A percentile compares a stretch with the other conserved stretches of the same genome.
These are phyloP conservation scores for Kluyveromyces aestuarii DNA, from an alignment of 805 yeast genomes.

Conservation along the genomic window DNA sequence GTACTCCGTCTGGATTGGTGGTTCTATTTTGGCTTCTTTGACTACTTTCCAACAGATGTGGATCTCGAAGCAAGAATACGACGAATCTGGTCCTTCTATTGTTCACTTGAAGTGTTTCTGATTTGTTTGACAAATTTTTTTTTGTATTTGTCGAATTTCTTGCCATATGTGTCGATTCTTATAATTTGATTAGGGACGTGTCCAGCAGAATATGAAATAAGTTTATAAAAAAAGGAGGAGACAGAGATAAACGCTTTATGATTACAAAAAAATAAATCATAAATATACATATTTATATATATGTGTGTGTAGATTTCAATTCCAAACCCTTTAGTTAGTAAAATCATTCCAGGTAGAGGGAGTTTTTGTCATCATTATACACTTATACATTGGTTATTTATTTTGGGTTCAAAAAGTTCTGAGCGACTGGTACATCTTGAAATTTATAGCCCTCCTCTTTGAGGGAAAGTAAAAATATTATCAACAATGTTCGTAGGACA, in stretches of 20 bases:
- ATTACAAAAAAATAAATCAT: neutral
- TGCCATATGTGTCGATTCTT: neutral
- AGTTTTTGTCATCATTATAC: no score
- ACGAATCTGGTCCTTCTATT: constrained; percentile 99
- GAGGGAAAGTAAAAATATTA: no score
- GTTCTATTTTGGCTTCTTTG: constrained; percentile 96
- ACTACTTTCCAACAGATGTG: constrained; percentile 99
- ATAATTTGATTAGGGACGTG: constrained; percentile 4
- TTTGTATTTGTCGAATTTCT: neutral
- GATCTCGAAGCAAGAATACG: constrained; percentile 99
- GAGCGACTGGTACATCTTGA: neutral
- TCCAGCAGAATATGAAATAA: neutral
- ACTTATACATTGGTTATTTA: no score
- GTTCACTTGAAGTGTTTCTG: constrained; percentile 54
- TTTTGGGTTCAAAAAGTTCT: neutral
- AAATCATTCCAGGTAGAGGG: neutral
- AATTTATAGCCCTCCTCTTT: no score
- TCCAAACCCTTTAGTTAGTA: neutral
- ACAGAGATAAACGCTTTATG: neutral
- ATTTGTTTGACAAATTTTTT: constrained; percentile 6
- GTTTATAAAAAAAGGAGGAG: neutral
- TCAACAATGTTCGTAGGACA: neutral
- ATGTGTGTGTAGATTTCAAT: neutral
- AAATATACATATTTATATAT: neutral
- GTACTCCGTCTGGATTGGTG: constrained; percentile 99